Evolutionary conservation across 1,284 basidiomycete species (phyloP), one percentile per base, ranked within the genome.

Genomic region (Malassezia sp.): DNA sequence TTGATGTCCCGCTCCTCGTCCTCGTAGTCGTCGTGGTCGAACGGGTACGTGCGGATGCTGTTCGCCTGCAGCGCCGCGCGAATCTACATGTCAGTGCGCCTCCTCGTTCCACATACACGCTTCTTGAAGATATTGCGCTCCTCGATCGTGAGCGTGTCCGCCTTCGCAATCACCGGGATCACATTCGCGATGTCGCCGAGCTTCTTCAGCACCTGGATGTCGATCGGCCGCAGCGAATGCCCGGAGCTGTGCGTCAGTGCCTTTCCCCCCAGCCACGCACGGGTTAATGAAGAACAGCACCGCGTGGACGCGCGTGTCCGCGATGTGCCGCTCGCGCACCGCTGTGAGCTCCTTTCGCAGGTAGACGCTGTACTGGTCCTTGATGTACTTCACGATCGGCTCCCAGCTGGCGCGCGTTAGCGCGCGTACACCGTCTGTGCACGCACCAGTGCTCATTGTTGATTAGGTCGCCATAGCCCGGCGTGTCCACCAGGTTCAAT

Each of bases 151-250:
- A 97, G 76, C 56, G 82, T 84, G 73, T 97, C 91, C n/a, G 85
- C 79, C 78, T 97, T 97, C 63, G 93, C 91, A 69, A 97, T 96
- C 53, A 97, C 85, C 11, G 91, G 93, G 5, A 97, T 90, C 38
- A 97, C 91, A 65, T 97, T 97, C 73, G 95, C 91, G 30, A 97
- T 91, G 71, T 97, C 91, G 70, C 83, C 84, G 45, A 97, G 77
- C 77, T 95, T 96, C 78, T 96, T 96, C 82, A 97, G 88, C 57
- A 97, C 91, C 60, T 88, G 89, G 38, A 96, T 83, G 68, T 97
- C 93, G 69, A 97, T 91, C 59, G 61, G 50, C 11, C 59, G 54
- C 24, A 70, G 46, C 3, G 61, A 60, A 36, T 70, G 67, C 5
- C 67, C 65, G 14, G 67, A n/a, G n/a, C n/a, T n/a, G n/a, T n/a